phyloP scores from a whole-genome alignment of 2,329 filamentous ascomycete species.

The Mariannaea sp. region DNA sequence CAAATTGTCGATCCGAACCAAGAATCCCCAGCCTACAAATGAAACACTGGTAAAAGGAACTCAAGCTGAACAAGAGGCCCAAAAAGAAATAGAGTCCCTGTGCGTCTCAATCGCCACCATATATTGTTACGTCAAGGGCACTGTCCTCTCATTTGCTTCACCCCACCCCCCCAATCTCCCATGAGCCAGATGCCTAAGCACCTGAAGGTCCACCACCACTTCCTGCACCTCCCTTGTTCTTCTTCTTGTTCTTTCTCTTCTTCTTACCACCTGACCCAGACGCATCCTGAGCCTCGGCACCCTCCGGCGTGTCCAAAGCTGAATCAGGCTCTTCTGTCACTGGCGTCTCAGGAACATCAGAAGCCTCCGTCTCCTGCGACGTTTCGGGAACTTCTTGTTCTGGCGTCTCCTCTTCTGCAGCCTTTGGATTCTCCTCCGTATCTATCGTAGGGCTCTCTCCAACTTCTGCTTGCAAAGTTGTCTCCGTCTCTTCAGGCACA shows the following conservation, averaged over 20 bases:
- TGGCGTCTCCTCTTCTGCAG: background rate
- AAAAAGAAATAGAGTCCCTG: no score
- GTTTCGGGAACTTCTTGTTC: slow-evolving; percentile 8
- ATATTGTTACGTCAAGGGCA: background rate
- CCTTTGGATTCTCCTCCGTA: slow-evolving; percentile 1
- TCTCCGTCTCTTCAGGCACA: background rate
- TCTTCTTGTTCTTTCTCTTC: slow-evolving; percentile 37
- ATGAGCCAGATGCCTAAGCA: slow-evolving; percentile 21
- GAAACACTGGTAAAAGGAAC: no score
- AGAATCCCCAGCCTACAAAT: background rate
- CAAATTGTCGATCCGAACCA: background rate
- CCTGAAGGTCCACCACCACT: background rate
- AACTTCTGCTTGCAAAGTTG: background rate
- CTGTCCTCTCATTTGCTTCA: background rate
- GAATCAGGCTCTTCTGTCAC: slow-evolving; percentile 25
- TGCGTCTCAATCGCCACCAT: no score
- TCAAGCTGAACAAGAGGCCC: no score
- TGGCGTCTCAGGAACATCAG: slow-evolving; percentile 20
- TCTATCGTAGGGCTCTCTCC: slow-evolving; percentile 4
- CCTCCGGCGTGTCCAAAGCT: slow-evolving; percentile 20
- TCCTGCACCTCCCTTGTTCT: slow-evolving; percentile 28
- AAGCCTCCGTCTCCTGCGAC: slow-evolving; percentile 10
- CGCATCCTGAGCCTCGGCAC: slow-evolving; percentile 8
- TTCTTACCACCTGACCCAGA: slow-evolving; percentile 25
- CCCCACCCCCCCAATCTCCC: background rate